phyloP scores from a whole-genome alignment of 805 yeast species.

The Saturnispora zaruensis region DNA sequence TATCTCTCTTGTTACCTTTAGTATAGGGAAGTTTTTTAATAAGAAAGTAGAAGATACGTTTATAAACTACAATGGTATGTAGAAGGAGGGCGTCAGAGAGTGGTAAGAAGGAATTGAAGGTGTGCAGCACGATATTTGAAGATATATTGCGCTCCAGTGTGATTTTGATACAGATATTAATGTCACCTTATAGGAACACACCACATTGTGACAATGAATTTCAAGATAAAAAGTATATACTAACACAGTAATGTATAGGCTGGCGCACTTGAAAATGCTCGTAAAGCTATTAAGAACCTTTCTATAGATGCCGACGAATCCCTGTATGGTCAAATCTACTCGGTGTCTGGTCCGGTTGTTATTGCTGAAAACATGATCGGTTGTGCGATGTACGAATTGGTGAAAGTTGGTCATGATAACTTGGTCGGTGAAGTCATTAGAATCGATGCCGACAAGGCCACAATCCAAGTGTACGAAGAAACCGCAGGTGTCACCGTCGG shows the following conservation, averaged over 20 bases:
- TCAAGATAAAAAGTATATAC: not conserved
- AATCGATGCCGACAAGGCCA: slow-evolving; percentile 93
- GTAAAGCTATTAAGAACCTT: slow-evolving; percentile 82
- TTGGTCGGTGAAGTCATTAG: slow-evolving; percentile 98
- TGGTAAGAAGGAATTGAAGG: not conserved
- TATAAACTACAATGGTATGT: not conserved
- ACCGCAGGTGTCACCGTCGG: slow-evolving; percentile 99
- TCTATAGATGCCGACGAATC: slow-evolving; percentile 70
- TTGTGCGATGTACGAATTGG: slow-evolving; percentile 99
- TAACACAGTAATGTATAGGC: slow-evolving; percentile 48
- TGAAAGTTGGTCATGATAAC: slow-evolving; percentile 93
- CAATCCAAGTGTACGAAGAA: slow-evolving; percentile 98
- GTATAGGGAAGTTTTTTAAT: not conserved
- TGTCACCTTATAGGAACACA: not conserved
- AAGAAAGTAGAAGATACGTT: not conserved
- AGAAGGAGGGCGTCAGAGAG: not conserved
- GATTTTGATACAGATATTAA: too few species aligned
- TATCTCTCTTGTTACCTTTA: not conserved
- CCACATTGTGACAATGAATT: not conserved
- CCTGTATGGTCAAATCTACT: slow-evolving; percentile 80
- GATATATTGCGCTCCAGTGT: too few species aligned
- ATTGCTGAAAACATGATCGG: slow-evolving; percentile 99
- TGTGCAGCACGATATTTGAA: too few species aligned
- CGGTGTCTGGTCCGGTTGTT: slow-evolving; percentile 97
- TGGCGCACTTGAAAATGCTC: slow-evolving; percentile 95